Evolutionary conservation across 441 rosid species (phyloP), one percentile per base, ranked within the genome.

Genomic region (Macaranga tanarius): DNA sequence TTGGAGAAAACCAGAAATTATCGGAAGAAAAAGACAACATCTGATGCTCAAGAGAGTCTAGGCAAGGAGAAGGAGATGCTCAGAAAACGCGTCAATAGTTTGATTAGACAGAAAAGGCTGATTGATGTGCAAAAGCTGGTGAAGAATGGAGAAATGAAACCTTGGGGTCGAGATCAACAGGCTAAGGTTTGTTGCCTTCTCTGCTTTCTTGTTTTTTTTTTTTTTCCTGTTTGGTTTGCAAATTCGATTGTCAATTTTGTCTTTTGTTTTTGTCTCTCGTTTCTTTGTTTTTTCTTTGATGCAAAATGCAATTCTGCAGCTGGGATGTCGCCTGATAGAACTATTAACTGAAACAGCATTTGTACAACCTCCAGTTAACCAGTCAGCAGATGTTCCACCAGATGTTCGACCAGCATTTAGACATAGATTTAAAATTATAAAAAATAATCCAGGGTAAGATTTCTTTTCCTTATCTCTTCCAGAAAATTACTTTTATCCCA

Each of bases 321-420:
- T 93, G 71, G 98, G 98, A 78, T 81, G 94, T 69, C 90, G 94
- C 72, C 90, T 93, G 76, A 73, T 91, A 67, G 92, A 90, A 77
- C 82, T 93, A 58, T 74, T 93, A 77, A 90, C 84, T 22, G 96
- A 90, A 83, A 67, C 91, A 74, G 97, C 98, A 75, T 89, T 81
- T 83, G 89, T 93, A 40, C 98, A 91, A 81, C 85, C 92, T 83
- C 95, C 98, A 3, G 72, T 84, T 63, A 76, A 84, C 75, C 97
- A 86, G 80, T 80, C 85, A 73, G 89, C 80, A 10, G 92, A 88
- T 71, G 57, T 78, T 73, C 88, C 92, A 51, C 98, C 92, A 7
- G 94, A 88, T 77, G 82, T 93, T 74, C 96, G 97, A 64, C 98
- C 98, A 73, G 98, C 98, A 48, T 91, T 93, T 79, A 85, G 82